phyloP scores from a whole-genome alignment of 495 filamentous ascomycete genomes.

The Xylaria palmicola region DNA sequence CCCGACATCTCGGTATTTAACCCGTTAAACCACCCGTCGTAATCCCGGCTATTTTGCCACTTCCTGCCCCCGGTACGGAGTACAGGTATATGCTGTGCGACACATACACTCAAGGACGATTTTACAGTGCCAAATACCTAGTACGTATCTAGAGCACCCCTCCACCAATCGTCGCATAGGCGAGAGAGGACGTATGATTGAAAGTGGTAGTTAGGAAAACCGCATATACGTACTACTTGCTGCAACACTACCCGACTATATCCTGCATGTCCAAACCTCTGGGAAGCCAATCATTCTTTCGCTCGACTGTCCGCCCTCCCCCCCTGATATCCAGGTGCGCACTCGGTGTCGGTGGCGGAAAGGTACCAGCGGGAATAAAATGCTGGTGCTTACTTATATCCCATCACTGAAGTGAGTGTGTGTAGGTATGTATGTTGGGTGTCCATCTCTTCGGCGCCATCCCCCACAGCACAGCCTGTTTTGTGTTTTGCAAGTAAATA shows the following conservation, averaged over 20 bases:
- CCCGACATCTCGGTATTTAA: conserved; percentile 4
- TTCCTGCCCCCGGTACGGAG: not conserved
- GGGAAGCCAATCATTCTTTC: conserved; percentile 1
- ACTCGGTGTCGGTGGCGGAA: not conserved
- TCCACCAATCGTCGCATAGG: conserved; percentile 1
- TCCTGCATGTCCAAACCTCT: conserved; percentile 10
- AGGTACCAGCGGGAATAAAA: conserved; percentile 9
- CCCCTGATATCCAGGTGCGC: not conserved
- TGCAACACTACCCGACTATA: conserved; percentile 6
- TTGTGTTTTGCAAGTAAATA: no score
- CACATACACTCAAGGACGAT: no score
- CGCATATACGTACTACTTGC: not conserved
- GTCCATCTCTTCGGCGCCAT: not conserved
- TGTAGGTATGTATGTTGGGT: not conserved
- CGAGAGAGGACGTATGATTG: not conserved
- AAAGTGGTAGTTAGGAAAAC: not conserved
- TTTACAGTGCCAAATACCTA: no score
- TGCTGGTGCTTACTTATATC: not conserved
- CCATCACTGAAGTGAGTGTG: not conserved
- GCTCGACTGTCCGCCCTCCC: not conserved
- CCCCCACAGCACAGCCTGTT: not conserved
- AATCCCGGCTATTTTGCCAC: not conserved
- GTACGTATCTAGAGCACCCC: not conserved
- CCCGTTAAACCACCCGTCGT: not conserved
- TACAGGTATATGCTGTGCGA: not conserved